Evolutionary conservation across 2,329 filamentous ascomycete genomes (phyloP).

Genomic region (Aspergillus novofumigatus): DNA sequence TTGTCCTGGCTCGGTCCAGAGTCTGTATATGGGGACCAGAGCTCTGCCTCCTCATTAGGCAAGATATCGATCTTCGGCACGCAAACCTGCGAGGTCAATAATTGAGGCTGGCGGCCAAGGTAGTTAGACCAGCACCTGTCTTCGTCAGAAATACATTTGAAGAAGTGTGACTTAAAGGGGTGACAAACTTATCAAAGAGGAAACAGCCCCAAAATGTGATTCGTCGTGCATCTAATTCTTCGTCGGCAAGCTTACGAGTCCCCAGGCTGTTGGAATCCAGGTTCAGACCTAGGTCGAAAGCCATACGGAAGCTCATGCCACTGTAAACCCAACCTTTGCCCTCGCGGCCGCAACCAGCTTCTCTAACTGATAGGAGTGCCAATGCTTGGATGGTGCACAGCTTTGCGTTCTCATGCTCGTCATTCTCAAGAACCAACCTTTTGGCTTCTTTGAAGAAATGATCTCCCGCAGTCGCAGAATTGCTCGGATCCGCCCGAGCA

Average conservation of each 20-base stretch:
- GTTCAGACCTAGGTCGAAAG: slow-evolving; percentile 86
- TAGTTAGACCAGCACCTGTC: slow-evolving; percentile 89
- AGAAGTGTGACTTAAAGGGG: background rate
- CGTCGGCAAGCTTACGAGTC: slow-evolving; percentile 63
- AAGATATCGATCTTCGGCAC: slow-evolving; percentile 89
- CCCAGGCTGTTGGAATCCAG: slow-evolving; percentile 69
- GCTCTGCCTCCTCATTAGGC: slow-evolving; percentile 76
- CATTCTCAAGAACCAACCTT: slow-evolving; percentile 79
- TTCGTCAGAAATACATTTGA: slow-evolving; percentile 11
- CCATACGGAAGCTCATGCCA: slow-evolving; percentile 98
- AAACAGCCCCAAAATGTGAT: slow-evolving; percentile 98
- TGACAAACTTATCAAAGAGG: slow-evolving; percentile 78
- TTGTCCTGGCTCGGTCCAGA: slow-evolving; percentile 67
- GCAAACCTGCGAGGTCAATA: slow-evolving; percentile 73
- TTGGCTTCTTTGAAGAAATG: slow-evolving; percentile 96
- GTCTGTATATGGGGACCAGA: slow-evolving; percentile 88
- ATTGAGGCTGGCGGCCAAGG: slow-evolving; percentile 81
- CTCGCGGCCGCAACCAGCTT: slow-evolving; percentile 90
- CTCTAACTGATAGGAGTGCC: slow-evolving; percentile 91
- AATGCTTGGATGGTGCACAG: slow-evolving; percentile 90
- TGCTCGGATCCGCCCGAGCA: slow-evolving; percentile 65
- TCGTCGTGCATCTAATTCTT: slow-evolving; percentile 81
- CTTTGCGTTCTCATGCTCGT: slow-evolving; percentile 85
- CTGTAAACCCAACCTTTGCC: slow-evolving; percentile 98
- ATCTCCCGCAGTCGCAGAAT: slow-evolving; percentile 83